Evolutionary conservation across 2,329 filamentous ascomycete species (phyloP).

Genomic region (Akanthomyces uredinophilus): DNA sequence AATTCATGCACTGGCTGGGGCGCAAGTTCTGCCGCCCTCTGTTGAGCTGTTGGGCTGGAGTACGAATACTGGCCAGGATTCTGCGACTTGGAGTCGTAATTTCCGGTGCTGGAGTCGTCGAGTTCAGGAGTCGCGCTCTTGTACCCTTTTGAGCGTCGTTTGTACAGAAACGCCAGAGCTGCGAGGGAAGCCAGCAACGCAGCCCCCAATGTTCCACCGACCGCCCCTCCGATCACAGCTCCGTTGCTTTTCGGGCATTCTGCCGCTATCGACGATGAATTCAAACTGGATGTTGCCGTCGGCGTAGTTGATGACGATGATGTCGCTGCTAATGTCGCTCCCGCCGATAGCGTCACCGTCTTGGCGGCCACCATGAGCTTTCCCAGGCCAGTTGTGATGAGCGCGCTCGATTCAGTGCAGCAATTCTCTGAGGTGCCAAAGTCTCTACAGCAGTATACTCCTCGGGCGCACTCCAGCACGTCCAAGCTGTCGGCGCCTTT

Average conservation of each 20-base stretch:
- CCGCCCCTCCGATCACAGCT: conserved; percentile 20
- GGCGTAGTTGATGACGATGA: not conserved
- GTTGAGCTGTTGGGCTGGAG: not conserved
- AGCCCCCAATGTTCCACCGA: conserved; percentile 20
- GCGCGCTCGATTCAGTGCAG: conserved; percentile 13
- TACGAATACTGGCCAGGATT: not conserved
- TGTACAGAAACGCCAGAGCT: conserved; percentile 17
- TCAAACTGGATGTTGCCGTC: not conserved
- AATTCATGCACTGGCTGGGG: not conserved
- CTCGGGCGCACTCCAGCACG: conserved; percentile 19
- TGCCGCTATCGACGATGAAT: not conserved
- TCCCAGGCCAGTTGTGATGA: conserved; percentile 14
- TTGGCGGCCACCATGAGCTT: conserved; percentile 12
- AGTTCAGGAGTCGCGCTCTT: not conserved
- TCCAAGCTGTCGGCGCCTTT: not conserved
- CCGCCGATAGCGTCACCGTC: conserved; percentile 2
- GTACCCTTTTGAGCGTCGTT: not conserved
- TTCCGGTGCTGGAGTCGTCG: not conserved
- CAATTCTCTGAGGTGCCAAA: conserved; percentile 15
- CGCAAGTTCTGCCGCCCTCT: not conserved
- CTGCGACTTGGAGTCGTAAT: not conserved
- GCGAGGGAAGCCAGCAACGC: conserved; percentile 21
- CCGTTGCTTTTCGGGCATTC: conserved; percentile 20
- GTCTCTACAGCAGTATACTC: conserved; percentile 20
- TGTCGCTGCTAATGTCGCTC: not conserved